Conservation (phyloP, 2,329 filamentous ascomycete genomes). For the Thelonectria blattea region DNA sequence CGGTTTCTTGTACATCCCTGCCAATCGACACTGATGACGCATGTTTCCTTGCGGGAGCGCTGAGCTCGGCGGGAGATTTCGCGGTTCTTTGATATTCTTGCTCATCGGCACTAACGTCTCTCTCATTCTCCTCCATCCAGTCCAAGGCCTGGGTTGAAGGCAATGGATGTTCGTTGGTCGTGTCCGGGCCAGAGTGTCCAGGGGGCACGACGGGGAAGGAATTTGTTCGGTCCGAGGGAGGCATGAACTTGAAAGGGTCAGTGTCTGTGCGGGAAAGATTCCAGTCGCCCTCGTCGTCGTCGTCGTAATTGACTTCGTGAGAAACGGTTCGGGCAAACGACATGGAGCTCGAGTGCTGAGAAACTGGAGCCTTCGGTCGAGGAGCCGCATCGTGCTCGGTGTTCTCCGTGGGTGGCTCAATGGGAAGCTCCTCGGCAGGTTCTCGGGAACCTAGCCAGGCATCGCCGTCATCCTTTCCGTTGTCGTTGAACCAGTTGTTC, state of each 20-base stretch:
- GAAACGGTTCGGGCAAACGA: conserved; percentile 70
- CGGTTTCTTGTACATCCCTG: conserved; percentile 48
- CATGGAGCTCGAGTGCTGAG: conserved; percentile 64
- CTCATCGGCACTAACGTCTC: conserved; percentile 52
- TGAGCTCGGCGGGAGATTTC: conserved; percentile 16
- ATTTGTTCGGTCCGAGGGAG: conserved; percentile 63
- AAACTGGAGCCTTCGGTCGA: conserved; percentile 40
- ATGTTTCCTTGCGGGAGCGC: conserved; percentile 29
- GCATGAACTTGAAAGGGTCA: conserved; percentile 67
- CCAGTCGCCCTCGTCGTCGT: conserved; percentile 67
- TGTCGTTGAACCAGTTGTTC: conserved; percentile 32
- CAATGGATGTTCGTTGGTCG: conserved; percentile 47
- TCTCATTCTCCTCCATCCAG: conserved; percentile 60
- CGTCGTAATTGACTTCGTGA: conserved; percentile 64
- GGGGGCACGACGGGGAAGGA: conserved; percentile 66
- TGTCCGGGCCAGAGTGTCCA: conserved; percentile 36
- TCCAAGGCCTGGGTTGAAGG: conserved; percentile 59
- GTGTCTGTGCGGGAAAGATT: conserved; percentile 57
- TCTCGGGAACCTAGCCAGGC: conserved; percentile 37
- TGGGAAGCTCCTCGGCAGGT: conserved; percentile 16
- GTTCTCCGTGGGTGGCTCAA: conserved; percentile 20
- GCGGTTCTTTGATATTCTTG: conserved; percentile 40
- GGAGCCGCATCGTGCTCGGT: conserved; percentile 23
- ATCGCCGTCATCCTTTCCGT: conserved; percentile 31
- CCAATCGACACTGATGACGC: conserved; percentile 48